Base-by-base conservation (phyloP, 345 rosid species). In the Salix brachista region DNA sequence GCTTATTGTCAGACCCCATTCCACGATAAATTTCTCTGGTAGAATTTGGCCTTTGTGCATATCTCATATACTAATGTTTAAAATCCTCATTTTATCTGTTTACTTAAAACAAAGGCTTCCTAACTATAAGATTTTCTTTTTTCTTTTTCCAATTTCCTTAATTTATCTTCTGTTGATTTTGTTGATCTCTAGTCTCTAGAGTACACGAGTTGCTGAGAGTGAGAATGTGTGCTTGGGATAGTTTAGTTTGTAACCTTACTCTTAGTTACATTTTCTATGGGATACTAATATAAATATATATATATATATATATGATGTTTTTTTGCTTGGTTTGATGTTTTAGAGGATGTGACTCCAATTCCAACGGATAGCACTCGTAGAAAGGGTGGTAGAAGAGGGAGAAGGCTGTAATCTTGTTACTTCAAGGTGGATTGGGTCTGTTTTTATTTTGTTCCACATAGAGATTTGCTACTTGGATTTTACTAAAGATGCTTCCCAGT, bases 301-400 rank as follows among this genome's bases (percentile, higher is more conserved):
- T 28, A 30, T 30, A 41, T 34, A 34, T 34, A 34, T 34, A 4
- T 34, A 34, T 34, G 34, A 34, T 34, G 37, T 4, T 5, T 34
- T 34, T 23, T 77, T 18, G 2, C 17, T 64, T 78, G 50, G 13
- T 61, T 36, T n/a, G 26, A 21, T 70, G 62, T 75, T 75, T 1
- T 78, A 77, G 83, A 70, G 77, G 84, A 82, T 32, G 84, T 81
- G 48, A 81, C 84, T 21, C 84, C 84, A n/a, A 81, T 81, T 39
- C 84, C 84, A 67, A 77, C 80, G 0, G 84, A 81, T 70, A 77
- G 81, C 75, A 81, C 84, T 7, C 84, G 81, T 28, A 77, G 84
- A 78, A 81, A 81, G 84, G 81, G 84, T 70, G 84, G 84, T 41
- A 77, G 84, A 18, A 81, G 84, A 44, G 84, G 84, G 4, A 81